Base-by-base conservation (phyloP, 2,329 filamentous ascomycete species). In the Arthroderma sp. region DNA sequence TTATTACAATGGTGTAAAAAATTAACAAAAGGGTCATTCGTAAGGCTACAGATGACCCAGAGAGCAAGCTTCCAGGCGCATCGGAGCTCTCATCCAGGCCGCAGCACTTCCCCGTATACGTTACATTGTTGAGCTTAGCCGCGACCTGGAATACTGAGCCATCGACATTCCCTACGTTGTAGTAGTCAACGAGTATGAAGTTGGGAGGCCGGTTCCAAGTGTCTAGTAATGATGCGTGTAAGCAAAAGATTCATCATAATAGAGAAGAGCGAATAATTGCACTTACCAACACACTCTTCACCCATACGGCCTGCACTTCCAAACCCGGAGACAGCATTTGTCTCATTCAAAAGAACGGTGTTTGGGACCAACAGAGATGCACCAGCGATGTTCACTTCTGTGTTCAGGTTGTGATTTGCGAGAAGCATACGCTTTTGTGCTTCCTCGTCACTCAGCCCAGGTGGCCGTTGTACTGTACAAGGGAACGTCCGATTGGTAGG, bases 361-460 rank as follows among this genome's bases (percentile, higher is more conserved):
- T 84, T 83, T 0, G 85, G 85, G 8, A 91, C 80, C 5, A 87
- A 67, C 38, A 91, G 59, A 15, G 72, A 67, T 10, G 74, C 59
- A 29, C 77, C 77, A 2, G 80, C 75, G 32, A 93, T 64, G 43
- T 74, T 74, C 49, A 94, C 75, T 52, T 87, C 73, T 47, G 81
- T 73, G 61, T 94, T 94, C 47, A 94, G 73, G 59, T 95, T 95
- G 68, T 95, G 88, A 64, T 95, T 95, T 56, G 83, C 75, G 57
- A 94, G 73, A 60, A 88, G 93, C 63, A 94, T 71, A 37, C 80
- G 73, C 29, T 80, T 69, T 47, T 69, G 67, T 0, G 75, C 73
- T 5, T 75, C 70, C 2, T 71, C 63, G 0, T 60, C 56, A 2
- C 66, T 55, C 46, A 93, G 66, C 37, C 75, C 67, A 0, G 85